phyloP scores from a whole-genome alignment of 768 basidiomycete species.

The Flagelloscypha sp. region DNA sequence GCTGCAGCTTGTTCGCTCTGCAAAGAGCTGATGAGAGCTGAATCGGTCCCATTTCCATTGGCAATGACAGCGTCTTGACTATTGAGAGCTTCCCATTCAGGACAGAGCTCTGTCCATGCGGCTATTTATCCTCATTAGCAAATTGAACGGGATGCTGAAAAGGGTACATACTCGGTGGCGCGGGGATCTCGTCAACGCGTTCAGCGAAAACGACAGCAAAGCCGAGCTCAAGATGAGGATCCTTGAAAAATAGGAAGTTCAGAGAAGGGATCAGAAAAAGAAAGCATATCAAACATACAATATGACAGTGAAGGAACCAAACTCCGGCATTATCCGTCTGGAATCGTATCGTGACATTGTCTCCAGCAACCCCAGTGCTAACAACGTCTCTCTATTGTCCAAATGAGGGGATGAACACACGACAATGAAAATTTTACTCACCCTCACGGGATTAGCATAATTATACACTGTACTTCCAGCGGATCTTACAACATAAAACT shows the following conservation, averaged over 20 bases:
- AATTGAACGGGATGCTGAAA: too few species aligned
- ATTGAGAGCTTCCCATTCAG: too few species aligned
- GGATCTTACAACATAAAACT: conserved; percentile 36
- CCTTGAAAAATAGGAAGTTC: conserved; percentile 18
- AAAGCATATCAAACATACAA: too few species aligned
- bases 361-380: conserved; percentile 19
- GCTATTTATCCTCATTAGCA: too few species aligned
- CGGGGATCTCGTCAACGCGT: conserved; percentile 20
- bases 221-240: conserved; percentile 31
- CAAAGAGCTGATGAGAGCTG: too few species aligned
- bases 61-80: too few species aligned
- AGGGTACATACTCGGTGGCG: too few species aligned
- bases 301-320: conserved; percentile 38
- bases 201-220: conserved; percentile 28
- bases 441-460: conserved; percentile 42
- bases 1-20: too few species aligned
- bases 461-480: conserved; percentile 31
- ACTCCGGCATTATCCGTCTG: conserved; percentile 56
- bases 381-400: conserved; percentile 29
- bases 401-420: conserved; percentile 10
- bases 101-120: too few species aligned
- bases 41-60: too few species aligned
- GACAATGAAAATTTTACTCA: conserved; percentile 9
- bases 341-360: conserved; percentile 48
- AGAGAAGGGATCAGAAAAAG: too few species aligned